Evolutionary conservation across 2,329 filamentous ascomycete species (phyloP), one percentile per base, ranked within the genome.

Genomic region (Esteya vermicola): DNA sequence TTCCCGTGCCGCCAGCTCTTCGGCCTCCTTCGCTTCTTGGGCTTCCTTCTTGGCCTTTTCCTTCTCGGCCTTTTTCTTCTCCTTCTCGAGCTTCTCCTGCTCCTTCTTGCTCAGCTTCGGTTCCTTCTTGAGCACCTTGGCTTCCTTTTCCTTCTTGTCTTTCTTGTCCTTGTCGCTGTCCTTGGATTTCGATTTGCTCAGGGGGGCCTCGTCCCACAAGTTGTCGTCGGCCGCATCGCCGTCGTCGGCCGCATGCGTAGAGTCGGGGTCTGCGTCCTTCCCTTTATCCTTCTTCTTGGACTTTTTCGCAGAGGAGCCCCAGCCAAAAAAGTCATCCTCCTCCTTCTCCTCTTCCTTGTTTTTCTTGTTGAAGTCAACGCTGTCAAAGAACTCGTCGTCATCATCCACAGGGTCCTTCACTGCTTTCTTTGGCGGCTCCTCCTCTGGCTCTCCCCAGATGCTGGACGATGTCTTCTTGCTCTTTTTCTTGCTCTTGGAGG

Each of bases 31-130:
- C 4, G 42, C 51, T 28, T 57, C 51, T 18, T 51, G 46, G 5
- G 43, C 50, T 50, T 67, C 63, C 28, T 53, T 55, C 49, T 63
- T 63, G 23, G 58, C 60, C 51, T 60, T 54, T 26, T 54, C 45
- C 22, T 48, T 46, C 9, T 47, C 43, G n/a, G 34, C 49, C 31
- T 47, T 48, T 21, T 48, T 50, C 19, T 54, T 49, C 36, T 52
- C 55, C n/a, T 57, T 54, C 45, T 60, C 67, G 43, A 65, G 60
- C 47, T 58, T 53, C 36, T 52, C 43, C 33, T 45, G 43, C 10
- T 47, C 50, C 20, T 63, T 63, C 48, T 67, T 67, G n/a, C n/a
- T n/a, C n/a, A n/a, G n/a, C 51, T 64, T 69, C 10, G 57, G 43
- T 9, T 48, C 50, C 19, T 63, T 63, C 49, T 67, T 67, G 51